Evolutionary conservation across 495 filamentous ascomycete genomes (phyloP), one percentile per base, ranked within the genome.

Genomic region (Xylaria curta): DNA sequence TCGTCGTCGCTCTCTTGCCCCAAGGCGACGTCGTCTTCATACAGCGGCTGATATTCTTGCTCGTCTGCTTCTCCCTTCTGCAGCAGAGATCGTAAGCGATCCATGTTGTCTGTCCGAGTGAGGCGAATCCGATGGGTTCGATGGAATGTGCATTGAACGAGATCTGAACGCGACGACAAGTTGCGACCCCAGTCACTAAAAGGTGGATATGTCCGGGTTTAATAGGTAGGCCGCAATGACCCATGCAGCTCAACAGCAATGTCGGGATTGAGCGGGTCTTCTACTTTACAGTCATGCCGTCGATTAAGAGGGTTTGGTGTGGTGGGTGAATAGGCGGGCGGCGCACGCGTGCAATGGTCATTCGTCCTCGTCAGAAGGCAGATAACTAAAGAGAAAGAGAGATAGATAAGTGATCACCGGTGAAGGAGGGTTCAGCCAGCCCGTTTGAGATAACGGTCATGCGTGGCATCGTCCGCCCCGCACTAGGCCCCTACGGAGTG

Each of bases 41-140:
- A 84, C 47, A 91, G 79, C 56, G 86, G 87, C 76, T 88, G 89
- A 74, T 92, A 92, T 38, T 86, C 85, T 46, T 81, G 78, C 36
- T 81, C 80, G 61, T 81, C 80, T 42, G 26, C 62, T 54, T 85
- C 76, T 54, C 73, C 69, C 66, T 78, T 78, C 61, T 67, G 67
- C 46, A 89, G 79, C 28, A 88, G 76, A 66, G 79, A 82, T 53
- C 85, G 85, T 31, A 89, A 65, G 58, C 84, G 82, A 58, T 88
- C 81, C 82, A 89, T 86, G 60, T 54, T 65, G 46, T 70, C 72
- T 72, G 33, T 69, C 10, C 58, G 64, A 42, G 54, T 38, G n/a
- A 62, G 51, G 17, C 36, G 69, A 38, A 24, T 54, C 36, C 36
- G 54, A 49, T 47, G 4, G 38, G n/a, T 24, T 63, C 68, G 42